A percentile compares a stretch with the other conserved stretches of the same genome.
Evolutionary conservation across 2,329 filamentous ascomycete genomes (phyloP).

Genomic region (Cytospora piceae): DNA sequence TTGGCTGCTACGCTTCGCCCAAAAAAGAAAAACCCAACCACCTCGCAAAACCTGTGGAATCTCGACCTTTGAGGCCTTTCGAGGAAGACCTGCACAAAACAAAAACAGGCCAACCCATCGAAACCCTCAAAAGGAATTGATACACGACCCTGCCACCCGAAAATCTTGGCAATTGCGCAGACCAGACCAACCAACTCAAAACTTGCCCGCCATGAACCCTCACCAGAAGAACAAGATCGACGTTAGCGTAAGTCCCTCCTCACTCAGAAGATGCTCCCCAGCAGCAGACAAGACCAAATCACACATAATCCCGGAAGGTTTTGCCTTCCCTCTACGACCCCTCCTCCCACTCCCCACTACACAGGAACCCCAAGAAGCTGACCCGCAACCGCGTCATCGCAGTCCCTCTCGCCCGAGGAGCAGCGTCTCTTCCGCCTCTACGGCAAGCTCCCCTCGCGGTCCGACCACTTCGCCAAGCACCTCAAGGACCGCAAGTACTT

Average conservation of each 20-base stretch:
- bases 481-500: slow-evolving; percentile 99
- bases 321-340: background rate
- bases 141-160: background rate
- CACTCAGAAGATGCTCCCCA: slow-evolving; percentile 26
- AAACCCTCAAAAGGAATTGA: background rate
- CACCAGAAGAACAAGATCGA: slow-evolving; percentile 99
- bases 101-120: background rate
- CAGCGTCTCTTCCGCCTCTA: slow-evolving; percentile 96
- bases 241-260: slow-evolving; percentile 72
- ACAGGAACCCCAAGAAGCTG: background rate
- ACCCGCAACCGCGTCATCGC: slow-evolving; percentile 26
- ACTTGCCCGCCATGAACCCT: slow-evolving; percentile 74
- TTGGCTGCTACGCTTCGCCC: slow-evolving; percentile 1
- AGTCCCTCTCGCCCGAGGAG: slow-evolving; percentile 94
- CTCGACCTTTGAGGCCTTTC: background rate
- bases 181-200: slow-evolving; percentile 5
- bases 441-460: slow-evolving; percentile 95
- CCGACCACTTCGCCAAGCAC: slow-evolving; percentile 96
- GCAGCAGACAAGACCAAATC: background rate
- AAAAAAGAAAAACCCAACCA: slow-evolving; percentile 4
- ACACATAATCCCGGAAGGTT: background rate
- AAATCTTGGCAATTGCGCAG: slow-evolving; percentile 6
- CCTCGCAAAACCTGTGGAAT: background rate
- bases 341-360: background rate
- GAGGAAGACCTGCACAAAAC: slow-evolving; percentile 1